Evolutionary conservation across 2,329 filamentous ascomycete species (phyloP).

Genomic region (Nakataea oryzae): DNA sequence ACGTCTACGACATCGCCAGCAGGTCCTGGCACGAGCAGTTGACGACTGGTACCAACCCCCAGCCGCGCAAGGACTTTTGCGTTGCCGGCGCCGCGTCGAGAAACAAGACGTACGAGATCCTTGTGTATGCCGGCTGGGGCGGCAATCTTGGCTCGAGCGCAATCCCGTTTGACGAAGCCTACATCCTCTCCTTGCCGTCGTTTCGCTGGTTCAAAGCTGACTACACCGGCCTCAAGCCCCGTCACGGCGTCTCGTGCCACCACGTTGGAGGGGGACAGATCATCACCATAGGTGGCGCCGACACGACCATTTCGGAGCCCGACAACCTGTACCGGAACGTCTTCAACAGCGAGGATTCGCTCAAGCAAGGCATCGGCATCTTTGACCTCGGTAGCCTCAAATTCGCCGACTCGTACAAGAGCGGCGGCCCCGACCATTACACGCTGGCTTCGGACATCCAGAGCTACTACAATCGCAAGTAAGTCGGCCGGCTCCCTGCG

Average conservation of each 20-base stretch:
- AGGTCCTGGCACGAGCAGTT: constrained; percentile 12
- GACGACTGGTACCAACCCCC: constrained; percentile 9
- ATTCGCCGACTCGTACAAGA: constrained; percentile 7
- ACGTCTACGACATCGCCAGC: constrained; percentile 9
- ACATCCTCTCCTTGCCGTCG: constrained; percentile 13
- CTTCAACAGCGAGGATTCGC: constrained; percentile 10
- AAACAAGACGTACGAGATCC: constrained; percentile 13
- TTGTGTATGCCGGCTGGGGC: constrained; percentile 14
- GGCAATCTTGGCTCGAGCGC: constrained; percentile 8
- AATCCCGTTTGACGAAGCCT: constrained; percentile 11
- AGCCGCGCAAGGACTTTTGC: constrained; percentile 11
- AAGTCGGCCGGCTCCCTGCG: neutral
- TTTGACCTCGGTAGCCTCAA: constrained; percentile 11
- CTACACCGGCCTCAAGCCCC: constrained; percentile 10
- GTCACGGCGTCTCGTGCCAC: constrained; percentile 13
- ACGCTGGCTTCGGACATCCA: constrained; percentile 6
- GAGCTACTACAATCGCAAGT: constrained; percentile 11
- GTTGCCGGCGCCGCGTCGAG: constrained; percentile 11
- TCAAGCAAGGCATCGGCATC: constrained; percentile 10
- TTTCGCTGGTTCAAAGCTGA: constrained; percentile 14
- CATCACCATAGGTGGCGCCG: constrained; percentile 23
- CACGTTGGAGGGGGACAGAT: constrained; percentile 25
- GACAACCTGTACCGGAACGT: constrained; percentile 5
- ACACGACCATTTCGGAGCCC: constrained; percentile 6
- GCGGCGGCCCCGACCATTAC: constrained; percentile 4